phyloP scores from a whole-genome alignment of 768 basidiomycete species.

The Pulveroboletus ravenelii region DNA sequence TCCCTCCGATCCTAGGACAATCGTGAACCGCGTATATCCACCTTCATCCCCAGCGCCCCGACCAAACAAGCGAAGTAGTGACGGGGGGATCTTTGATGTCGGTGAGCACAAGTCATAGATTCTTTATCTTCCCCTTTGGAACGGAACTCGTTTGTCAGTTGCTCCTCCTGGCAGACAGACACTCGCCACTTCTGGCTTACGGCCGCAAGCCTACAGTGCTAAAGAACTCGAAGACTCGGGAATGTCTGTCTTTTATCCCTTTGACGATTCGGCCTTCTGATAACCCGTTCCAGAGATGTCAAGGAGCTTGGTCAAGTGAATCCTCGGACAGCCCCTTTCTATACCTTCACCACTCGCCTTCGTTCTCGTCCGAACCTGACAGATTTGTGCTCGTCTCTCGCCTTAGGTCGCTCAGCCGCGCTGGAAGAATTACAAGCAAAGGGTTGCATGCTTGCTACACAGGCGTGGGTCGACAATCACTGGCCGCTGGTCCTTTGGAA shows the following conservation, averaged over 20 bases:
- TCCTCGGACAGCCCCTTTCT: constrained; percentile 51
- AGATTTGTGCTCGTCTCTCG: constrained; percentile 16
- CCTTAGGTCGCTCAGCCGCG: constrained; percentile 50
- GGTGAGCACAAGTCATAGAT: constrained; percentile 31
- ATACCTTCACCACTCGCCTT: constrained; percentile 48
- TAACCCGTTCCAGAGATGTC: constrained; percentile 38
- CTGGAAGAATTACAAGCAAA: constrained; percentile 47
- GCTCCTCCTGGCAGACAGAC: constrained; percentile 37
- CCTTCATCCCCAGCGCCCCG: constrained; percentile 10
- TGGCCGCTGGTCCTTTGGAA: constrained; percentile 94
- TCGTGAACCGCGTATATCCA: constrained; percentile 22
- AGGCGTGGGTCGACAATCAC: constrained; percentile 88
- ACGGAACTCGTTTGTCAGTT: constrained; percentile 19
- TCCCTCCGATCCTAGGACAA: neutral
- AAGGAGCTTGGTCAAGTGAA: constrained; percentile 51
- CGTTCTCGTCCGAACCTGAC: constrained; percentile 24
- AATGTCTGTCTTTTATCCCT: constrained; percentile 39
- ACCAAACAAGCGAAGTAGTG: constrained; percentile 6
- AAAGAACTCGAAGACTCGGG: constrained; percentile 46
- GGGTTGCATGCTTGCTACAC: constrained; percentile 66
- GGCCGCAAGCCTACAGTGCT: constrained; percentile 42
- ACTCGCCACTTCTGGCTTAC: constrained; percentile 45
- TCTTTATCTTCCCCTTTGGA: neutral
- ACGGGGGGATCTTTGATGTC: constrained; percentile 35
- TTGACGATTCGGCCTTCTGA: neutral